Base-by-base conservation (phyloP, 257 asterid species). In the Rhazya stricta region DNA sequence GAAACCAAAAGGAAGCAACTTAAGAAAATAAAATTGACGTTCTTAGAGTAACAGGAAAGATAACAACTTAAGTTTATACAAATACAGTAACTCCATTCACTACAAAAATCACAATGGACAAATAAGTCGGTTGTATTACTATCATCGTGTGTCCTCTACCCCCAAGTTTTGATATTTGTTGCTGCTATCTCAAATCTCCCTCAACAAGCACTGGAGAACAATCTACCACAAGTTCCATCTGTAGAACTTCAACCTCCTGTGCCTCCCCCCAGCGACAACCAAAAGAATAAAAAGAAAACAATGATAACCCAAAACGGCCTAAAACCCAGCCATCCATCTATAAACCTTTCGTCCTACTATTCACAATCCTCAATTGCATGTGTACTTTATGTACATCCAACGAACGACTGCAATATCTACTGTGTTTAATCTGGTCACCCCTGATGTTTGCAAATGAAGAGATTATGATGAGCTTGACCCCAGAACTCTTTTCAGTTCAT, bases 401-500 rank as follows among this genome's bases (percentile, higher is more conserved):
- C 67, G 66, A 45, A 77, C 67, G 66, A 65, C 84, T 80, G 88
- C 86, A 75, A 19, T 74, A 81, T 79, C 84, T 78, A 81, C 81
- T 34, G 76, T 63, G 77, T 74, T 42, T 67, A 78, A 79, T 79
- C 77, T 61, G 76, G 70, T 62, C 79, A 27, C 67, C 34, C 68
- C 72, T 70, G 51, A 60, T 54, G 65, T 50, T 42, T 37, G 45
- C 43, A 53, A 57, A 32, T 43, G 51, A 48, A 56, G 29, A 73
- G 57, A n/a, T 75, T 57, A 61, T 88, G 83, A 85, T 12, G 78
- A 80, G 74, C 81, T 85, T 43, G 91, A 88, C 39, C 96, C 97
- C 67, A 94, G 81, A 78, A 92, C 98, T 83, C 93, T 84, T 82
- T 85, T 87, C 79, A 95, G 72, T 32, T 95, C 98, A 36, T 82